Base-by-base conservation (phyloP, 2,329 filamentous ascomycete genomes). In the Ilyonectria mors-panacis region DNA sequence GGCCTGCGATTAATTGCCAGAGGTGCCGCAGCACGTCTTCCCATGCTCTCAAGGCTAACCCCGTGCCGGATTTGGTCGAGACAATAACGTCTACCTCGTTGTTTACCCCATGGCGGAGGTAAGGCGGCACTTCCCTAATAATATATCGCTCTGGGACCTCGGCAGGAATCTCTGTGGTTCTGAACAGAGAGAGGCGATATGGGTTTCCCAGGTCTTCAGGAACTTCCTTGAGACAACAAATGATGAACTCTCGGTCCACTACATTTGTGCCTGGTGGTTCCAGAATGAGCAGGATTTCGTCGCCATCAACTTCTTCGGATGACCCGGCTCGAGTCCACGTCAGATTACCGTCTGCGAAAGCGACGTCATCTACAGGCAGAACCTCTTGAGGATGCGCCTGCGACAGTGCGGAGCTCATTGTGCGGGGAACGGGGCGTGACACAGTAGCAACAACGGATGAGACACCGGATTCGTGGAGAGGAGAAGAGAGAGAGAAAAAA, bases 51-150 rank as follows among this genome's bases (percentile, higher is more conserved):
- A 81, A 77, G 0, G 92, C 90, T 15, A 84, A 82, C 1, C 88
- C 86, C 1, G 86, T 87, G 15, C 93, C 93, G 0, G 93, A 93
- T 21, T 83, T 83, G 0, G 87, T 90, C 1, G 92, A 94, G 19
- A 94, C 85, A 23, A 95, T 78, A 19, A 94, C 83, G 72, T 93
- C 86, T n/a, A 91, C 77, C 13, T 79, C 57, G 37, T 73, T 76
- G n/a, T 62, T 63, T 13, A 63, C 47, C 4, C 53, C 65, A 13
- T 70, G 65, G 35, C 64, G 68, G 3, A 83, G 77, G 66, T 87
- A 79, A 2, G 71, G 54, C 0, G 87, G 87, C 7, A 84, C 65
- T 4, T 71, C 70, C 4, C 66, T 58, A 15, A 86, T 69, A 26
- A 83, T 69, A 63, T 83, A 80, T 6, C 73, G 73, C 17, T 79